Base-by-base conservation (phyloP, 2,329 filamentous ascomycete species). In the Diatrype stigma region DNA sequence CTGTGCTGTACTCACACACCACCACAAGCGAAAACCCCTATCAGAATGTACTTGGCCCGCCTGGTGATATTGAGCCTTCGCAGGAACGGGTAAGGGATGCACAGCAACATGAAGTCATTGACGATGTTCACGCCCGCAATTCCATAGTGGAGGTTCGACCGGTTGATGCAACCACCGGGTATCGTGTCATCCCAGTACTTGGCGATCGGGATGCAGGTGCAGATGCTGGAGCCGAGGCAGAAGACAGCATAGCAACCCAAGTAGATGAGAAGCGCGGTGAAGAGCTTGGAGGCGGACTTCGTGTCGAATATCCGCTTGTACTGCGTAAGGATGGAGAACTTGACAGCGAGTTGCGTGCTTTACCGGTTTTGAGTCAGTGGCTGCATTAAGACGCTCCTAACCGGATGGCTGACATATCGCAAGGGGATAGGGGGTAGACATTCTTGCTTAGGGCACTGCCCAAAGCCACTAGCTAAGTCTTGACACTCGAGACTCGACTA, bases 31-130 rank as follows among this genome's bases (percentile, higher is more conserved):
- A 70, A 70, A 30, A 66, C 70, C 49, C 49, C 63, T 56, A 64
- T 70, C 57, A 79, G 60, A 1, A 73, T 72, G 26, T 73, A 53
- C 35, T 74, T 73, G 40, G 73, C 71, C 12, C 65, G 65, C 47
- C 40, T 22, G 8, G 19, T 44, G 21, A 74, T 67, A 37, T 71
- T 60, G n/a, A 74, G 61, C n/a, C 61, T 61, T 3, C 66, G 59
- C 10, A 69, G 59, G 45, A 67, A 60, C 7, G 67, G 67, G 23
- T 67, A 46, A 0, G 67, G 67, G 11, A 65, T 47, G 7, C 59
- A 22, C 0, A 67, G 55, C 19, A 68, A 55, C 16, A 59, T 45
- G 38, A 68, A 54, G 42, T 69, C 67, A 46, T 66, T 68, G 1
- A 62, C 2, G 46, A 68, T 68, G 47, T 69, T 68, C 23, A 66